Conservation (phyloP, 306 rosid genomes). For the Bauhinia variegata region DNA sequence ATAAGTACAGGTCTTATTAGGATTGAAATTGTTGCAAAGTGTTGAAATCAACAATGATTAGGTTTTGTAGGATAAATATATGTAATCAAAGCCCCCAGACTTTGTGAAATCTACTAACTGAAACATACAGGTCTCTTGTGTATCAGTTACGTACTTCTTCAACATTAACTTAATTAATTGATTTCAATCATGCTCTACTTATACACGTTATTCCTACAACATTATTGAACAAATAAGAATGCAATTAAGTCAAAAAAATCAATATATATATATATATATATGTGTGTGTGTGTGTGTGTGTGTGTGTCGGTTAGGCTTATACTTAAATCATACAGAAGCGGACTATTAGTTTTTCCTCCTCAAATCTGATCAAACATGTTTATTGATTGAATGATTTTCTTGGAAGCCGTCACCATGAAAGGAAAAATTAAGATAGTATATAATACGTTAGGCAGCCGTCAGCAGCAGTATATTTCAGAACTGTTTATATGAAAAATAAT, state of each 20-base stretch:
- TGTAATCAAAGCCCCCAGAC: constrained; percentile 21
- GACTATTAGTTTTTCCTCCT: constrained; percentile 46
- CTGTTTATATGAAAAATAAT: background rate
- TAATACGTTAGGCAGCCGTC: constrained; percentile 50
- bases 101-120: constrained; percentile 34
- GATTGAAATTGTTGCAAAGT: constrained; percentile 33
- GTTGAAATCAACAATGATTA: constrained; percentile 35
- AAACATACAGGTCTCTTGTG: constrained; percentile 29
- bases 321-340: constrained; percentile 49
- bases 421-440: constrained; percentile 26
- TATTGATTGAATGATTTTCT: constrained; percentile 39
- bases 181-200: constrained; percentile 46
- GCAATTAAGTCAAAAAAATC: constrained; percentile 47
- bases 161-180: too few relatives aligned
- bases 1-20: constrained; percentile 32
- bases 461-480: constrained; percentile 27
- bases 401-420: constrained; percentile 51
- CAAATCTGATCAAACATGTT: constrained; percentile 28
- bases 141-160: constrained; percentile 35
- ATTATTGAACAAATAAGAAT: constrained; percentile 36
- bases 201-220: constrained; percentile 55
- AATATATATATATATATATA: too few relatives aligned
- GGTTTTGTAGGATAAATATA: constrained; percentile 18
- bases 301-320: too few relatives aligned
- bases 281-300: too few relatives aligned